Evolutionary conservation across 2,329 filamentous ascomycete genomes (phyloP), one percentile per base, ranked within the genome.

Genomic region (Ceratocystis variospora): DNA sequence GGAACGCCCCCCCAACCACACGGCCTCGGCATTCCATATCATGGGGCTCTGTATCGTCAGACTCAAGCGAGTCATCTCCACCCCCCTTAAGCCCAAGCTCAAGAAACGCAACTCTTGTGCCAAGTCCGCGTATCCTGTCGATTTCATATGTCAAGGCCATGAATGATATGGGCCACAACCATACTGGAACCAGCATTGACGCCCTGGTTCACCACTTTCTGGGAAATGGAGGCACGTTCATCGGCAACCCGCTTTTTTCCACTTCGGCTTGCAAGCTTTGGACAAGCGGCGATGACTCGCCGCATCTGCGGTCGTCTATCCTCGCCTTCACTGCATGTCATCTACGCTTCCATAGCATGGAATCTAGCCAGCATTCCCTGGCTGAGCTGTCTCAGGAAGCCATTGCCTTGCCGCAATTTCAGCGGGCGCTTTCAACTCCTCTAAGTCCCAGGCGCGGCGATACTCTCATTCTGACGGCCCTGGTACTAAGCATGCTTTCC

Each of bases 291-390:
- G 64, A 68, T 6, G 37, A 68, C 37, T 61, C 67, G 4, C 69
- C 69, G 2, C 69, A 70, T 57, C 67, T 72, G 1, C 68, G 70
- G 6, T 68, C 71, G 7, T 65, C 70, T n/a, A 69, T 71, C 17
- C 68, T 72, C 22, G 70, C 71, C 17, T 64, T 71, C 31, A 70
- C 71, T 5, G 71, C 71, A 1, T 71, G 70, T 28, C 71, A 72
- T 62, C 67, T 72, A 12, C 69, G 70, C 10, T 66, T 70, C 57
- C 62, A 68, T 57, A 61, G 67, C n/a, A 17, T 62, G 12, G 45
- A 64, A 6, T 37, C 44, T 1, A 17, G 55, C 1, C 45, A 64
- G 2, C 68, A 70, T 37, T 59, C 67, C 10, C 66, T 72, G 7
- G 71, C 71, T 7, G 71, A 72, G 65, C 64, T 70, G 6, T 71